Evolutionary conservation across 2,329 filamentous ascomycete genomes (phyloP), one percentile per base, ranked within the genome.

Genomic region (Ophioceras dolichostomum): DNA sequence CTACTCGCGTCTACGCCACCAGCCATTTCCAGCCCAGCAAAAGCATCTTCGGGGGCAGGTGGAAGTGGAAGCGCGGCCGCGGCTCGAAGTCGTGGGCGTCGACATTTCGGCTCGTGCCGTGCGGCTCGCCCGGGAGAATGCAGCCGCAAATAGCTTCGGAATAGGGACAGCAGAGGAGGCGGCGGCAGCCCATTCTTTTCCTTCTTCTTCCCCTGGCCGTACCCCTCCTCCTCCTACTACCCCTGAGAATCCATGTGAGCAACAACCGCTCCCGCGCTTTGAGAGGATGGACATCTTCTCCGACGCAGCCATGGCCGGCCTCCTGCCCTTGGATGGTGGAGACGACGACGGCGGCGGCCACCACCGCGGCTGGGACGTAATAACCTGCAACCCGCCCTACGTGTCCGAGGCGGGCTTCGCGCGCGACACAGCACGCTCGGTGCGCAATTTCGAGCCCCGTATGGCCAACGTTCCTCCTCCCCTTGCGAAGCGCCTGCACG

Each of bases 351-450:
- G 32, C 18, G 4, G 20, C 28, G n/a, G 19, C 31, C 8, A 10
- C 18, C 9, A 6, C 6, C 12, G 8, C 13, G 14, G 22, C 37
- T 69, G 55, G 50, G 78, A 93, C 43, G 60, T 96, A 4, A 58
- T 98, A 2, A 72, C 91, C 26, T 83, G 83, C 2, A 98, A 98
- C 50, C 91, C 91, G 13, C 91, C 91, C 1, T 96, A 96, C 54
- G 79, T 96, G 36, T 93, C 87, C 2, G 61, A 65, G 0, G 46
- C 53, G 28, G 73, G 71, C 7, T 87, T 83, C 49, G 58, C 66
- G 28, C 67, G 58, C 28, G 72, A 73, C 14, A 87, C 81, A 1
- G 65, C 69, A 1, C 72, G 77, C 19, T 89, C 83, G 10, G 89
- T 95, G 21, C 73, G 86, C 13, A 76, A 76, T 32, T 86, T 76